Evolutionary conservation across 1,284 basidiomycete genomes (phyloP).

Genomic region (Trichosporon sp.): DNA sequence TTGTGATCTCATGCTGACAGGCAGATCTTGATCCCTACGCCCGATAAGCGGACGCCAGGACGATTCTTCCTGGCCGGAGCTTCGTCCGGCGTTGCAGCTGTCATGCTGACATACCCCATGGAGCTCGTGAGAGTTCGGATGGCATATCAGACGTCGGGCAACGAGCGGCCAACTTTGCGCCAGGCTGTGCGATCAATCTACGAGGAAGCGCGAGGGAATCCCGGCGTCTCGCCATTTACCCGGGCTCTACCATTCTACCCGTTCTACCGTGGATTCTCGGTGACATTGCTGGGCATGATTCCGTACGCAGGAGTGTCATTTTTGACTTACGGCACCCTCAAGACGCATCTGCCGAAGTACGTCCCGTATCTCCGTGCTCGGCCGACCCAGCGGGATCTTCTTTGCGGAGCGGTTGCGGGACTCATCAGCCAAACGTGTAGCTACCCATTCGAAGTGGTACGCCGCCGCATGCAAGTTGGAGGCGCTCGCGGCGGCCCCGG

Average conservation of each 20-base stretch:
- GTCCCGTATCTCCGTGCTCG: constrained; percentile 45
- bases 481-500: constrained; percentile 58
- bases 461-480: constrained; percentile 93
- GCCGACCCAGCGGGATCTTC: constrained; percentile 54
- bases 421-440: constrained; percentile 82
- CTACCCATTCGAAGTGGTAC: constrained; percentile 93
- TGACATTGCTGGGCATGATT: constrained; percentile 85
- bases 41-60: constrained; percentile 67
- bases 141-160: constrained; percentile 71
- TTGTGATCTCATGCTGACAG: constrained; percentile 30
- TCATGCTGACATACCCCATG: constrained; percentile 88
- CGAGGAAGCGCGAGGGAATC: not conserved
- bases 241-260: constrained; percentile 45
- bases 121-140: constrained; percentile 93
- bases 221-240: constrained; percentile 42
- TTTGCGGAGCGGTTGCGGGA: constrained; percentile 85
- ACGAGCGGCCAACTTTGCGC: constrained; percentile 57
- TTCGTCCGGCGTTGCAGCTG: constrained; percentile 77
- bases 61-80: constrained; percentile 86
- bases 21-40: constrained; percentile 72
- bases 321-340: constrained; percentile 81
- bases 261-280: constrained; percentile 90
- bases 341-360: constrained; percentile 54
- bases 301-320: constrained; percentile 97
- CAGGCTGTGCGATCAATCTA: constrained; percentile 61